Base-by-base conservation (phyloP, 495 filamentous ascomycete genomes). In the Viridothelium virens region DNA sequence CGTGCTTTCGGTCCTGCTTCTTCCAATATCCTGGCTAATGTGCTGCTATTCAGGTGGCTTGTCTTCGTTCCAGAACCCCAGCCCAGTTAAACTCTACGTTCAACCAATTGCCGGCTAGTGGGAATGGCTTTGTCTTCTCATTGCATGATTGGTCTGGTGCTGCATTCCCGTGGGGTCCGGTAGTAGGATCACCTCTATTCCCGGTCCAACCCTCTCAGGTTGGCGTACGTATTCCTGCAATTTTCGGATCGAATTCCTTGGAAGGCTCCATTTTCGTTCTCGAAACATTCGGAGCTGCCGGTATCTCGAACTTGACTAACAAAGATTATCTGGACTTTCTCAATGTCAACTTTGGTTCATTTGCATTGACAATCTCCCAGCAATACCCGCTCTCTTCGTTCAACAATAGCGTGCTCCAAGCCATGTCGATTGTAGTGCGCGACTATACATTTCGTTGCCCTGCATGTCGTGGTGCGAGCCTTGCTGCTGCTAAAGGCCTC, bases 371-470 rank as follows among this genome's bases (percentile, higher is more conserved):
- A 50, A 70, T 79, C n/a, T 71, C 70, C 25, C 67, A 73, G 59
- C 73, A 74, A 11, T 79, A 75, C 69, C 74, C 76, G 1, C 63
- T 76, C 11, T 69, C 73, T n/a, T 38, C 38, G 2, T 70, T 67
- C 61, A 69, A 70, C 37, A 67, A 69, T 16, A 11, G 44, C 63
- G 70, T 70, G 5, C 10, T 73, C 48, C 39, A 48, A 16, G 71
- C 71, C 64, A 73, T 73, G n/a, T 41, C 69, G 33, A 63, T 61
- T 36, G 63, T 79, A 61, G 38, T 74, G 10, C 77, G 74, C 10
- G 73, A 77, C 41, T 67, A 68, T 3, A 63, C 72, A 3, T 78
- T 70, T 67, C 67, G 70, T 38, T 79, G 77, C 61, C 66, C 76
- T 1, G 67, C 68, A 25, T 75, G 74, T 64, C 69, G 70, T 56